phyloP scores from a whole-genome alignment of 2,329 filamentous ascomycete genomes.

The Chaetomium sp. region DNA sequence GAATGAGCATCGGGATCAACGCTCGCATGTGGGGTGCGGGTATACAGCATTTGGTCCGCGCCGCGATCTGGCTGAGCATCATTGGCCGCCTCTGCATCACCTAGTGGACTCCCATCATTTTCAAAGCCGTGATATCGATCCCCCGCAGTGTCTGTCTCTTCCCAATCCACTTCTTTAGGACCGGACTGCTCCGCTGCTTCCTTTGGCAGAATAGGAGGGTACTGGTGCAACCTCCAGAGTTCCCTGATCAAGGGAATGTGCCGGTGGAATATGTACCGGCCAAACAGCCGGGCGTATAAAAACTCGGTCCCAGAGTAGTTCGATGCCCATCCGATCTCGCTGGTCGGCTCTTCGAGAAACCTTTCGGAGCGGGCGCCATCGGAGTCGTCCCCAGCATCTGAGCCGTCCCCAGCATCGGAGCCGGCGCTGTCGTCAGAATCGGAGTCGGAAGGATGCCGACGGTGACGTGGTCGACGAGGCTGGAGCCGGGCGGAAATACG shows the following conservation, averaged over 20 bases:
- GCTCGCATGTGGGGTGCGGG: no score
- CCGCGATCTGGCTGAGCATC: no score
- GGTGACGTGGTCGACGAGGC: not conserved
- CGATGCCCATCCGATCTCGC: not conserved
- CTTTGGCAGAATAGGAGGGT: not conserved
- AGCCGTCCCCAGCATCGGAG: not conserved
- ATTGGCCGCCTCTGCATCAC: no score
- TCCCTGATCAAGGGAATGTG: not conserved
- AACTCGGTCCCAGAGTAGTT: not conserved
- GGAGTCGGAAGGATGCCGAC: not conserved
- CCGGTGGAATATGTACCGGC: not conserved
- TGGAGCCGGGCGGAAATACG: not conserved
- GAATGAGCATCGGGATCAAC: no score
- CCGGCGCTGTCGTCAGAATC: not conserved
- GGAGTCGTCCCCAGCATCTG: not conserved
- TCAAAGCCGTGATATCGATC: no score
- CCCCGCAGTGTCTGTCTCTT: not conserved
- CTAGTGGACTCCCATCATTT: no score
- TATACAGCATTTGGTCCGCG: no score
- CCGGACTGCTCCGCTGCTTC: not conserved
- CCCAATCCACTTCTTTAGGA: not conserved
- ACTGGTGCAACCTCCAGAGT: not conserved
- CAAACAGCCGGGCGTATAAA: slow-evolving; percentile 3
- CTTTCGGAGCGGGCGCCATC: no score
- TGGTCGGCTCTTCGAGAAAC: not conserved